Conservation (phyloP, 2,329 filamentous ascomycete genomes). For the Magnaporthiopsis rhizophila region DNA sequence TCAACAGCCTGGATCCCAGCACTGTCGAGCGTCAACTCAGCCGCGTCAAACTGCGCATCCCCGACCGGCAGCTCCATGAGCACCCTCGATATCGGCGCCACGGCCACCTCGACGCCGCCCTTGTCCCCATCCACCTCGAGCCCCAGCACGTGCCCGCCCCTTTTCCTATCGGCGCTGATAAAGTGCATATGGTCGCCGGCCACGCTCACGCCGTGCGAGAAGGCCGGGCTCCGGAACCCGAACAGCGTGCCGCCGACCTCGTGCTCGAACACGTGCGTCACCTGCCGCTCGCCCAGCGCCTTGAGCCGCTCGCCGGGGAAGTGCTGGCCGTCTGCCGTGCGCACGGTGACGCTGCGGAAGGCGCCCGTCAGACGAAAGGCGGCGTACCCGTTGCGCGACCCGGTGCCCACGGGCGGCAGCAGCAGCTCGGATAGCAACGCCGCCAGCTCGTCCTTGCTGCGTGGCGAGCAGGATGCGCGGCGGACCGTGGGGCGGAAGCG, state of each 20-base stretch:
- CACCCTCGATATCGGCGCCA: slow-evolving; percentile 21
- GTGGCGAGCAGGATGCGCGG: slow-evolving; percentile 9
- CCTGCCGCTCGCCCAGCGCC: slow-evolving; percentile 21
- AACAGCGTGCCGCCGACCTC: slow-evolving; percentile 20
- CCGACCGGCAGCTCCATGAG: slow-evolving; percentile 23
- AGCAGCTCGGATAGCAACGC: slow-evolving; percentile 17
- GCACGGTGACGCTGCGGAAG: slow-evolving; percentile 21
- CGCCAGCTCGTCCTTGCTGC: slow-evolving; percentile 20
- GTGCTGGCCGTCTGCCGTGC: slow-evolving; percentile 24
- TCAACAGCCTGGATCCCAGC: slow-evolving; percentile 23
- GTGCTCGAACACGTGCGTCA: slow-evolving; percentile 19
- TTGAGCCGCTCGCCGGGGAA: slow-evolving; percentile 19
- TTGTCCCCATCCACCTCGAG: slow-evolving; percentile 9
- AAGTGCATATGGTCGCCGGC: slow-evolving; percentile 27
- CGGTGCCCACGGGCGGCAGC: slow-evolving; percentile 7
- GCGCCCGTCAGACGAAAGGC: slow-evolving; percentile 22
- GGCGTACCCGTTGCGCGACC: slow-evolving; percentile 21
- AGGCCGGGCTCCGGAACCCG: slow-evolving; percentile 24
- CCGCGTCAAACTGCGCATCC: slow-evolving; percentile 25
- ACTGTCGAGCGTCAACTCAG: slow-evolving; percentile 19
- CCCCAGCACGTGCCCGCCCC: slow-evolving; percentile 17
- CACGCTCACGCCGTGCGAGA: slow-evolving; percentile 25
- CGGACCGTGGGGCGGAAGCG: slow-evolving; percentile 20
- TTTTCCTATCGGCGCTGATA: slow-evolving; percentile 22
- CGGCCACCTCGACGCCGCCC: slow-evolving; percentile 19